phyloP scores from a whole-genome alignment of 2,329 filamentous ascomycete species.

The Fusarium ramigenum region DNA sequence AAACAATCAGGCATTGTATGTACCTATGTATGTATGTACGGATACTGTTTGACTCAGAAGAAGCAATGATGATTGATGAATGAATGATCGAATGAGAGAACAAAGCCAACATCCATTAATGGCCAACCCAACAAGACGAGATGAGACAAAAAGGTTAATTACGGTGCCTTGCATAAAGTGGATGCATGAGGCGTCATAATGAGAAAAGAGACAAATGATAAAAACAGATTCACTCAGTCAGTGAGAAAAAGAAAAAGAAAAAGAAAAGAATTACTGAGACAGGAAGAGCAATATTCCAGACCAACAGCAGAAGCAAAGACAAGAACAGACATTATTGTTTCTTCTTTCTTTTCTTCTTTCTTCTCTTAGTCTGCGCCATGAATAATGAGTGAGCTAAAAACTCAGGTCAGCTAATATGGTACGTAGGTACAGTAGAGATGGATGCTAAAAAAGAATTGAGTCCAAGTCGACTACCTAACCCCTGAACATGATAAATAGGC shows the following conservation, averaged over 20 bases:
- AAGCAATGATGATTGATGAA: slow-evolving; percentile 3
- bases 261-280: neutral
- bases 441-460: neutral
- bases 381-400: neutral
- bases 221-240: neutral
- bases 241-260: neutral
- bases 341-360: neutral
- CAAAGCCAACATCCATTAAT: neutral
- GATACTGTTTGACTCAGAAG: neutral
- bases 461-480: neutral
- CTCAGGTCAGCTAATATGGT: neutral
- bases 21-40: neutral
- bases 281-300: slow-evolving; percentile 37
- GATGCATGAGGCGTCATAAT: slow-evolving; percentile 18
- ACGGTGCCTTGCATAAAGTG: slow-evolving; percentile 28
- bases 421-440: neutral
- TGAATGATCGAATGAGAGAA: slow-evolving; percentile 1
- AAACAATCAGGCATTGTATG: neutral
- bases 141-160: slow-evolving; percentile 7
- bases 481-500: slow-evolving; percentile 18
- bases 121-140: neutral
- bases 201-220: slow-evolving; percentile 25
- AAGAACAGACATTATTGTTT: neutral
- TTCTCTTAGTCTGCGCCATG: neutral
- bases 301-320: slow-evolving; percentile 24